Conservation (phyloP, 1,284 basidiomycete genomes). For the Mixia osmundae region DNA sequence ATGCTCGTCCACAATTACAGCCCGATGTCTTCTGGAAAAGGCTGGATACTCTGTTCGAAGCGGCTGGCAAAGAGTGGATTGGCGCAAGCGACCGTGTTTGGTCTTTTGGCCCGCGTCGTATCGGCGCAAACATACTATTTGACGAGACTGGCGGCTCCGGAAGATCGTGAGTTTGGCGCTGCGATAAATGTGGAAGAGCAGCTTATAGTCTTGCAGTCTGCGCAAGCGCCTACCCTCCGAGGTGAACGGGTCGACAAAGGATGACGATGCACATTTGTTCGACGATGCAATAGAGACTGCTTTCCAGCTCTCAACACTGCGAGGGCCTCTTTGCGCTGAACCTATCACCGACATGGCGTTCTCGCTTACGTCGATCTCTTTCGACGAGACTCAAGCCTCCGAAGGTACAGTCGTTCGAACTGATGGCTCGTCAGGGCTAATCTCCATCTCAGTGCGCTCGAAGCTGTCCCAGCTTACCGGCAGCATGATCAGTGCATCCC, state of each 20-base stretch:
- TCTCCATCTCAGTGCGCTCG: constrained; percentile 5
- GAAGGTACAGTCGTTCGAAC: constrained; percentile 29
- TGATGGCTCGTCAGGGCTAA: too few relatives aligned
- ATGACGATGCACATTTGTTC: constrained; percentile 28
- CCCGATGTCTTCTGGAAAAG: constrained; percentile 60
- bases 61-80: constrained; percentile 58
- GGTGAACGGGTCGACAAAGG: constrained; percentile 1
- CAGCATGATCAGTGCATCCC: constrained; percentile 64
- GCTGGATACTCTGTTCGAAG: constrained; percentile 39
- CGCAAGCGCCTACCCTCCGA: constrained; percentile 11
- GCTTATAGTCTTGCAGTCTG: constrained; percentile 6
- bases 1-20: too few relatives aligned
- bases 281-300: constrained; percentile 69
- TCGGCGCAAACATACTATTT: constrained; percentile 67
- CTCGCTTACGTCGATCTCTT: too few relatives aligned
- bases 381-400: constrained; percentile 44
- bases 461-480: constrained; percentile 50
- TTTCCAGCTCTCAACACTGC: constrained; percentile 80
- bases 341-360: constrained; percentile 84
- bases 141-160: constrained; percentile 29
- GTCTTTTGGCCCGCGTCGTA: constrained; percentile 72
- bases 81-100: constrained; percentile 50
- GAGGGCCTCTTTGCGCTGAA: constrained; percentile 85
- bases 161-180: constrained; percentile 17
- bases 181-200: background rate